phyloP scores from a whole-genome alignment of 768 basidiomycete species.

The Phylloporus sp. region DNA sequence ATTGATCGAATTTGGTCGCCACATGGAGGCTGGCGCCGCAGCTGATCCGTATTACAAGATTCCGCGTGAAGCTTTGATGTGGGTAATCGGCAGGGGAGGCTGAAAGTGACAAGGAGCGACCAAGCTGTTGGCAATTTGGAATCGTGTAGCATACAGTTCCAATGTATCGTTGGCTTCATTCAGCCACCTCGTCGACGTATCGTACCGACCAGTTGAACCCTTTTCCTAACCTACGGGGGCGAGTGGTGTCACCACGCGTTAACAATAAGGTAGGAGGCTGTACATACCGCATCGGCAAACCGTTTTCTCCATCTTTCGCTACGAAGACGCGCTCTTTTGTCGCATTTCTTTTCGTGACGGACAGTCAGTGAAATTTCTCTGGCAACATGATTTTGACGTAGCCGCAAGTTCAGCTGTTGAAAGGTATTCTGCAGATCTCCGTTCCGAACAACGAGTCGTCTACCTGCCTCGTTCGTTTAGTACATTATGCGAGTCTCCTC shows the following conservation, averaged over 20 bases:
- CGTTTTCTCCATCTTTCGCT: conserved; percentile 76
- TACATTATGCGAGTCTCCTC: background rate
- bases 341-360: conserved; percentile 81
- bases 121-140: background rate
- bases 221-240: conserved; percentile 66
- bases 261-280: conserved; percentile 6
- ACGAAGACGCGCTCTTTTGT: conserved; percentile 65
- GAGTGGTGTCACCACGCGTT: conserved; percentile 11
- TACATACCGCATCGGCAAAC: conserved; percentile 71
- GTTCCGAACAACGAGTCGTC: conserved; percentile 46
- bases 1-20: conserved; percentile 6
- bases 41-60: conserved; percentile 7
- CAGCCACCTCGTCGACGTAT: conserved; percentile 73
- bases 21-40: conserved; percentile 8
- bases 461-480: conserved; percentile 41
- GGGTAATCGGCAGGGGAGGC: background rate
- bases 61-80: conserved; percentile 4
- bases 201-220: conserved; percentile 72
- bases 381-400: conserved; percentile 53
- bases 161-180: conserved; percentile 2
- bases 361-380: conserved; percentile 43
- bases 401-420: conserved; percentile 43
- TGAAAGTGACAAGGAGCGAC: background rate
- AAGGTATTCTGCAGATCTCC: conserved; percentile 47
- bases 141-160: conserved; percentile 6